phyloP scores from a whole-genome alignment of 1,284 basidiomycete genomes.

The Psilocybe mexicana region DNA sequence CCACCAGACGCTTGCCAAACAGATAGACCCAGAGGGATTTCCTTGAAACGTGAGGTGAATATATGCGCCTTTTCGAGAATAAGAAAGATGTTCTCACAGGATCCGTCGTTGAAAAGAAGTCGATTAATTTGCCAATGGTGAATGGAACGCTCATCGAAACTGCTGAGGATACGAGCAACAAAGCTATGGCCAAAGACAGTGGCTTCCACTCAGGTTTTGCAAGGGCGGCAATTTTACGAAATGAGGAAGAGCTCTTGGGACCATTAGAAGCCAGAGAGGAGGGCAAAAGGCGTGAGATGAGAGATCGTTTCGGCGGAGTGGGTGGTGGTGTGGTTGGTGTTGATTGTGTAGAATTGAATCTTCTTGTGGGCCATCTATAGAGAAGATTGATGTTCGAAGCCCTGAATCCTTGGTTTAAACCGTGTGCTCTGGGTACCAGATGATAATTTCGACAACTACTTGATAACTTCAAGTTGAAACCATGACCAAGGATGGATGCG shows the following conservation, averaged over 20 bases:
- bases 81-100: conserved; percentile 53
- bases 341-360: conserved; percentile 21
- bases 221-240: conserved; percentile 74
- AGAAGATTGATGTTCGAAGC: neutral
- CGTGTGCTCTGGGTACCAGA: neutral
- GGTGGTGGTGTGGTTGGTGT: conserved; percentile 11
- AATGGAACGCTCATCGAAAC: conserved; percentile 92
- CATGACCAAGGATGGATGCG: conserved; percentile 8
- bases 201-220: conserved; percentile 80
- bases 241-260: conserved; percentile 52
- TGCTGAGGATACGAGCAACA: conserved; percentile 66
- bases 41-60: conserved; percentile 39
- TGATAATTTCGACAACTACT: conserved; percentile 14
- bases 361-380: conserved; percentile 1
- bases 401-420: neutral
- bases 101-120: conserved; percentile 78
- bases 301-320: conserved; percentile 35
- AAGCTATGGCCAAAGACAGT: conserved; percentile 67
- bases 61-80: conserved; percentile 14
- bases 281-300: conserved; percentile 41
- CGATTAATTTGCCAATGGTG: conserved; percentile 89
- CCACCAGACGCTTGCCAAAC: conserved; percentile 79
- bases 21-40: conserved; percentile 77
- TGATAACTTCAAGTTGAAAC: neutral
- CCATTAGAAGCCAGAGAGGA: conserved; percentile 29